Conservation (phyloP, 2,329 filamentous ascomycete species). For the Xylariales sp. region DNA sequence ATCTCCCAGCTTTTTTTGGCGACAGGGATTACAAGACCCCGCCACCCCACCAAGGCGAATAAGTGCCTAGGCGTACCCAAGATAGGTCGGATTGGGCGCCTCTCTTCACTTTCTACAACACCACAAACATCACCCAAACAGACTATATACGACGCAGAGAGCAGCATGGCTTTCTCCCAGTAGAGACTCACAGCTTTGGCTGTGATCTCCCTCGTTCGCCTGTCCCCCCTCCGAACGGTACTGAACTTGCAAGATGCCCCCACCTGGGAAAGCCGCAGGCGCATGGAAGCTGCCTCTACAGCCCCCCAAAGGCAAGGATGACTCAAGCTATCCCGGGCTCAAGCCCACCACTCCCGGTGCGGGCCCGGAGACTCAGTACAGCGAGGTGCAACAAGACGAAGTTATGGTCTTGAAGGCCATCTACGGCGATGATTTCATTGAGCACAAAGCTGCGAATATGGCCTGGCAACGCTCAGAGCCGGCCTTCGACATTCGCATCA, state of each 20-base stretch:
- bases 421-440: conserved; percentile 82
- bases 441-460: conserved; percentile 63
- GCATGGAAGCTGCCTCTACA: conserved; percentile 44
- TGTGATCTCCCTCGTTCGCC: conserved; percentile 38
- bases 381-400: conserved; percentile 83
- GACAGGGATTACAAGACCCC: too few species aligned
- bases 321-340: conserved; percentile 49
- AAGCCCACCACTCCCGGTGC: conserved; percentile 36
- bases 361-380: conserved; percentile 59
- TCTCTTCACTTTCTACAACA: background rate
- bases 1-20: too few species aligned
- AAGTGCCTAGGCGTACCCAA: too few species aligned
- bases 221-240: conserved; percentile 14
- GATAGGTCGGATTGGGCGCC: too few species aligned
- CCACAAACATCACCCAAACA: background rate
- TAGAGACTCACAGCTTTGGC: conserved; percentile 49
- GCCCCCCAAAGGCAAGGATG: conserved; percentile 34
- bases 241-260: conserved; percentile 42
- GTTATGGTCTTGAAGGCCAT: conserved; percentile 81
- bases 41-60: too few species aligned
- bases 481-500: conserved; percentile 75
- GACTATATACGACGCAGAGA: conserved; percentile 6
- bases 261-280: conserved; percentile 41
- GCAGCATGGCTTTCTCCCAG: conserved; percentile 40
- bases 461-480: conserved; percentile 93